Percentiles rank a stretch among this genome's conserved stretches.
Conservation (phyloP, 1,139 yeast genomes). For the Blastobotrys illinoisensis region DNA sequence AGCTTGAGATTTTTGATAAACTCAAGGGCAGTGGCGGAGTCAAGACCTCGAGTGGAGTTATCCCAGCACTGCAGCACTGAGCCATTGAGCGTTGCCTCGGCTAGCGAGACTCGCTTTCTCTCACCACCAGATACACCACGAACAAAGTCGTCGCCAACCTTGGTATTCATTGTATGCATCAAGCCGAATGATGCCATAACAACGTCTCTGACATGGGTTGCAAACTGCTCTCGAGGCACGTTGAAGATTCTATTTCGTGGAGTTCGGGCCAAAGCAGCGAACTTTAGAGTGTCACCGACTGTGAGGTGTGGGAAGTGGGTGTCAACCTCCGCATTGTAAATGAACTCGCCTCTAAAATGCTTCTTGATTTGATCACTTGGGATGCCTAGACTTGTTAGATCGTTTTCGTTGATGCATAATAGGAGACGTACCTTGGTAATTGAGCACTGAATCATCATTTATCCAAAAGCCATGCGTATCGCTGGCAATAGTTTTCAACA, state of each 20-base stretch:
- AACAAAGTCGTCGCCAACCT: slow-evolving; percentile 64
- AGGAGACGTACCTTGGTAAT: slow-evolving; percentile 25
- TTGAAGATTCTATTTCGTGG: slow-evolving; percentile 62
- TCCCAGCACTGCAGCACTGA: slow-evolving; percentile 68
- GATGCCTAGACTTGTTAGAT: slow-evolving; percentile 11
- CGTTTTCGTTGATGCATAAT: not conserved
- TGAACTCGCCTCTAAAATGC: slow-evolving; percentile 62
- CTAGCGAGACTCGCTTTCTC: slow-evolving; percentile 75
- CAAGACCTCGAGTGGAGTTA: slow-evolving; percentile 71
- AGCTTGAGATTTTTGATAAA: slow-evolving; percentile 64
- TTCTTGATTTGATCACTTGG: slow-evolving; percentile 42
- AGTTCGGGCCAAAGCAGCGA: slow-evolving; percentile 60
- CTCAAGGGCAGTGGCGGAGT: slow-evolving; percentile 72
- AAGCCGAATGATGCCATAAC: slow-evolving; percentile 71
- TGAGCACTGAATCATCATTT: slow-evolving; percentile 42
- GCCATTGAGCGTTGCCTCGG: slow-evolving; percentile 59
- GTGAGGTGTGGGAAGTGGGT: slow-evolving; percentile 67
- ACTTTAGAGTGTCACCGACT: slow-evolving; percentile 63
- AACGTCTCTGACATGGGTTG: slow-evolving; percentile 58
- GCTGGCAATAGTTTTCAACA: slow-evolving; percentile 62
- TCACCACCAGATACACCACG: slow-evolving; percentile 87
- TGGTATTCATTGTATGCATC: slow-evolving; percentile 60
- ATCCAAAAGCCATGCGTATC: slow-evolving; percentile 68
- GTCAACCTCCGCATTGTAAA: slow-evolving; percentile 68
- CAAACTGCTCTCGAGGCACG: slow-evolving; percentile 51